Evolutionary conservation across 1,284 basidiomycete genomes (phyloP).

Genomic region (Apiotrichum porosum): DNA sequence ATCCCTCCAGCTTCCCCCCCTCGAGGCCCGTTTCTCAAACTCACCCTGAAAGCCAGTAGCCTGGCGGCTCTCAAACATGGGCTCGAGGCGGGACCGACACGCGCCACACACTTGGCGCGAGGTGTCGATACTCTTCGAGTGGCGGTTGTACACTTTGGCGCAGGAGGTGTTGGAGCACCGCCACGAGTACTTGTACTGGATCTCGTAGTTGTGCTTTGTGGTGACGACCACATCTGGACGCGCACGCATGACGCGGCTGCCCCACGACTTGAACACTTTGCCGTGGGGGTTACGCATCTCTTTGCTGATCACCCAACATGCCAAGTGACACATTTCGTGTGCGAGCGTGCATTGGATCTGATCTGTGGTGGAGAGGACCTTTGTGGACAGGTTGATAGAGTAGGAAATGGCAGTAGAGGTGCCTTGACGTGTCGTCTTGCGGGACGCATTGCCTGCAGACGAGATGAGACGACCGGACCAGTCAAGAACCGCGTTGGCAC

Average conservation of each 20-base stretch:
- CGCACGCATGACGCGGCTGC: slow-evolving; percentile 39
- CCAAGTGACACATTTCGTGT: slow-evolving; percentile 49
- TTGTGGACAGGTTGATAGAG: slow-evolving; percentile 34
- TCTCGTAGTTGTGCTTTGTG: slow-evolving; percentile 44
- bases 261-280: slow-evolving; percentile 44
- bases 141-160: slow-evolving; percentile 37
- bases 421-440: slow-evolving; percentile 14
- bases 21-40: slow-evolving; percentile 3
- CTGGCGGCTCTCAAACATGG: slow-evolving; percentile 34
- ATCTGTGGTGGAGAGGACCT: slow-evolving; percentile 36
- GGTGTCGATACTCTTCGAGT: slow-evolving; percentile 44
- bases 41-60: slow-evolving; percentile 35
- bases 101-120: slow-evolving; percentile 35
- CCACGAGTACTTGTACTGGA: slow-evolving; percentile 47
- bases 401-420: background rate
- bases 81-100: slow-evolving; percentile 34
- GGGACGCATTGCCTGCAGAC: slow-evolving; percentile 41
- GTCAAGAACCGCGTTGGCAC: slow-evolving; percentile 26
- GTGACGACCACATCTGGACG: slow-evolving; percentile 43
- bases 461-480: slow-evolving; percentile 44
- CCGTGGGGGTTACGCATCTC: slow-evolving; percentile 46
- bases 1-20: no score
- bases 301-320: slow-evolving; percentile 39
- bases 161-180: slow-evolving; percentile 34
- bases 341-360: slow-evolving; percentile 44